phyloP scores from a whole-genome alignment of 1,139 yeast species.

The Saccharomyces pastorianus region DNA sequence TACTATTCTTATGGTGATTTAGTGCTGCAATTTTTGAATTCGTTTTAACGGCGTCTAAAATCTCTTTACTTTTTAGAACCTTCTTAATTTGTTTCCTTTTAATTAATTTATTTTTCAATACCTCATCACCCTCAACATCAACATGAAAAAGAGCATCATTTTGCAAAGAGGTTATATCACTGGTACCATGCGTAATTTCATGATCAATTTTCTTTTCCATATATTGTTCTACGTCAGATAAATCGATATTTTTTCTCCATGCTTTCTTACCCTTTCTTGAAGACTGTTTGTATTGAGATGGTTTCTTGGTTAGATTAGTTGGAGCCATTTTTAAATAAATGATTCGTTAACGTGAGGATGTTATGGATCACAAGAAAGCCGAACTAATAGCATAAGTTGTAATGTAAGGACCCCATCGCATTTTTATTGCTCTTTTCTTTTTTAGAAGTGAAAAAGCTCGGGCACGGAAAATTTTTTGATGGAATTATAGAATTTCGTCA shows the following conservation, averaged over 20 bases:
- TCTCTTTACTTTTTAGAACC: constrained; percentile 62
- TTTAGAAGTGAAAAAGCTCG: neutral
- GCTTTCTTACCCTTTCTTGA: constrained; percentile 90
- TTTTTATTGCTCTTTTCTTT: neutral
- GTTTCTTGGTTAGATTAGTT: constrained; percentile 26
- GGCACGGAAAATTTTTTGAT: neutral
- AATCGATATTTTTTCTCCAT: constrained; percentile 92
- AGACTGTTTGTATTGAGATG: constrained; percentile 47
- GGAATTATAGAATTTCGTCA: neutral
- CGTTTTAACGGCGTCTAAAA: constrained; percentile 44
- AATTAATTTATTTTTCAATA: constrained; percentile 35
- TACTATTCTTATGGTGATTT: constrained; percentile 33
- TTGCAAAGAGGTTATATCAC: constrained; percentile 33
- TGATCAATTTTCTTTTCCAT: constrained; percentile 64
- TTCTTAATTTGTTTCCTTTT: constrained; percentile 39
- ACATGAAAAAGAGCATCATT: constrained; percentile 55
- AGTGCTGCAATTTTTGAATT: constrained; percentile 76
- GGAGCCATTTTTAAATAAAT: constrained; percentile 16
- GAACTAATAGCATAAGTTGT: neutral
- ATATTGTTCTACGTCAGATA: constrained; percentile 65
- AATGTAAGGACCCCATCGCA: neutral
- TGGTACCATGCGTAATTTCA: constrained; percentile 56
- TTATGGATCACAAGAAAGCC: neutral
- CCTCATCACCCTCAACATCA: constrained; percentile 59
- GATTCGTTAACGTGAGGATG: neutral